Percentiles rank a stretch among this genome's conserved stretches.
Conservation (phyloP, 768 basidiomycete species). For the Leccinum uliginosum region DNA sequence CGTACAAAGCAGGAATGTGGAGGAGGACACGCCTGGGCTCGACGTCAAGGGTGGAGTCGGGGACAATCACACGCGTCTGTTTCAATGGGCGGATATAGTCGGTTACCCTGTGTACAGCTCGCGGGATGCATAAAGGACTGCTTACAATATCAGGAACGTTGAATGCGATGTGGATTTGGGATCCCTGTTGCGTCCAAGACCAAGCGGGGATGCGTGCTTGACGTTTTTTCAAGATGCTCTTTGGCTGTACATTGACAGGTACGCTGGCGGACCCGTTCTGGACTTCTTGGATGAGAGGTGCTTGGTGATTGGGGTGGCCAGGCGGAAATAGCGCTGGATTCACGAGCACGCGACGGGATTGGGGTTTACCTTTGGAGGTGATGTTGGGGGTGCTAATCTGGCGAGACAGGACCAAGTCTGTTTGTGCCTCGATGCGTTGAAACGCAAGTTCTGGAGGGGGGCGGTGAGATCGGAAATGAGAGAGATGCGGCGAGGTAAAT, state of each 20-base stretch:
- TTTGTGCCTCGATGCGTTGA: slow-evolving; percentile 63
- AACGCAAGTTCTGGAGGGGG: slow-evolving; percentile 54
- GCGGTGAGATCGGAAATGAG: slow-evolving; percentile 13
- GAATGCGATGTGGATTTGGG: slow-evolving; percentile 45
- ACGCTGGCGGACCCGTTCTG: slow-evolving; percentile 41
- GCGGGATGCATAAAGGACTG: slow-evolving; percentile 10
- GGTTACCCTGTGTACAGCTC: slow-evolving; percentile 9
- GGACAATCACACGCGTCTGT: slow-evolving; percentile 42
- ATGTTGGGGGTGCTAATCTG: slow-evolving; percentile 75
- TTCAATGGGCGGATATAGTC: background rate
- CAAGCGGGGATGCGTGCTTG: slow-evolving; percentile 38
- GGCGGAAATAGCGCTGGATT: slow-evolving; percentile 41
- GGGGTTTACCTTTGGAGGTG: slow-evolving; percentile 65
- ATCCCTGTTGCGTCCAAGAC: slow-evolving; percentile 47
- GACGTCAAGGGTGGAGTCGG: slow-evolving; percentile 56
- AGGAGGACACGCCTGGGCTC: slow-evolving; percentile 58
- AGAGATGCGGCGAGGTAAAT: background rate
- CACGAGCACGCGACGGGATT: slow-evolving; percentile 52
- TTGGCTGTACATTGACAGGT: slow-evolving; percentile 24
- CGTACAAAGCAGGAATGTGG: slow-evolving; percentile 41
- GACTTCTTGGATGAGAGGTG: slow-evolving; percentile 26
- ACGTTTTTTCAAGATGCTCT: slow-evolving; percentile 41
- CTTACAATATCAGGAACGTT: slow-evolving; percentile 56
- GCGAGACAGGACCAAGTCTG: slow-evolving; percentile 57
- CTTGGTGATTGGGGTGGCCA: slow-evolving; percentile 15